phyloP scores from a whole-genome alignment of 345 rosid species.

The Eucalyptus paniculata region DNA sequence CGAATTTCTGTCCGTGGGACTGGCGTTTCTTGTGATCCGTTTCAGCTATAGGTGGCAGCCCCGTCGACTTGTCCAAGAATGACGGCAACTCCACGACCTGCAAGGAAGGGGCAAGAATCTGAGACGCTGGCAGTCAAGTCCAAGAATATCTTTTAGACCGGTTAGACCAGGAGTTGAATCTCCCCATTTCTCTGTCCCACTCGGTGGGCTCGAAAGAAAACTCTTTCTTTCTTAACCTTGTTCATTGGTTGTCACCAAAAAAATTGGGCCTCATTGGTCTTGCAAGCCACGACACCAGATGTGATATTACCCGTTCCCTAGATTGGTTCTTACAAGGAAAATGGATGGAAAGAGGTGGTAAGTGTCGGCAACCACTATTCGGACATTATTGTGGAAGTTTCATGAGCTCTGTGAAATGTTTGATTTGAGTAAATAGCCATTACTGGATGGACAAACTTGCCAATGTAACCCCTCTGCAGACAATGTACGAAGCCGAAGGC shows the following conservation, averaged over 20 bases:
- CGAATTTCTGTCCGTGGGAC: constrained; percentile 50
- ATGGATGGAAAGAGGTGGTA: neutral
- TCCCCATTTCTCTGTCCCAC: neutral
- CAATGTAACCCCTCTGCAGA: neutral
- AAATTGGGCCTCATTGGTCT: neutral
- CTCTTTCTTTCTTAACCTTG: neutral
- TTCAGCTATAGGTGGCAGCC: constrained; percentile 19
- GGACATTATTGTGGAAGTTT: neutral
- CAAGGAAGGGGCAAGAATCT: neutral
- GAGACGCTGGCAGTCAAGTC: neutral
- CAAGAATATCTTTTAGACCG: neutral
- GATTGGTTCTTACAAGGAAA: neutral
- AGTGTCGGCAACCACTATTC: neutral
- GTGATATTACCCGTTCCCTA: neutral
- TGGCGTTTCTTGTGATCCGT: constrained; percentile 40
- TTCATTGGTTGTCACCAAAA: neutral
- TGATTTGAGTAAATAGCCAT: neutral
- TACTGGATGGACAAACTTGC: neutral
- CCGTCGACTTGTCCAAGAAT: constrained; percentile 43
- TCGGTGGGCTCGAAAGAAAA: neutral
- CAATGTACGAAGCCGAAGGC: neutral
- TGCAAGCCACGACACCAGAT: neutral
- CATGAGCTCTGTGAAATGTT: neutral
- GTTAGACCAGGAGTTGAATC: neutral
- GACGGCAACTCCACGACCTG: neutral